A percentile compares a stretch with the other conserved stretches of the same genome.
These are phyloP conservation scores for Wallacemonas sp. DNA, from an alignment of 208 protist species.

Conservation along the genomic window DNA sequence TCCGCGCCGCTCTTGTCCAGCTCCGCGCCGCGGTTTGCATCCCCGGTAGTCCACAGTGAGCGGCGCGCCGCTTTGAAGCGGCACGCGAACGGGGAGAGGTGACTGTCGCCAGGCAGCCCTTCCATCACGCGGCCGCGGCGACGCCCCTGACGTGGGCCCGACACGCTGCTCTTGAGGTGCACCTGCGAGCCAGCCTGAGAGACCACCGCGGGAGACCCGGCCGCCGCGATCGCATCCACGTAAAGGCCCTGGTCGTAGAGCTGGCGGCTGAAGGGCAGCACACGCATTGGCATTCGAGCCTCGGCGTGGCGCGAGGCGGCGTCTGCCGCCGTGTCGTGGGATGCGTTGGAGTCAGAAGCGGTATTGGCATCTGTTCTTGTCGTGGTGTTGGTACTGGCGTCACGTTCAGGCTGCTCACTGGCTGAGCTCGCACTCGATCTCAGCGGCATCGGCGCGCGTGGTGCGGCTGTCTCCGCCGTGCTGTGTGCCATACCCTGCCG, in stretches of 20 bases:
- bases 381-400: too few relatives aligned
- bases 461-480: too few relatives aligned
- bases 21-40: neutral
- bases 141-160: neutral
- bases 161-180: neutral
- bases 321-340: conserved; percentile 8
- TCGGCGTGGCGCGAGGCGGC: too few relatives aligned
- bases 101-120: neutral
- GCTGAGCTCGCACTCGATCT: too few relatives aligned
- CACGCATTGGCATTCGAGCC: conserved; percentile 19
- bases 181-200: too few relatives aligned
- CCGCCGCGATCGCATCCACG: neutral
- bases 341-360: too few relatives aligned
- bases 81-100: conserved; percentile 4
- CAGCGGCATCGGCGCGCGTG: too few relatives aligned
- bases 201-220: neutral
- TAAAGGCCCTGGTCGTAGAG: conserved; percentile 22
- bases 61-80: neutral
- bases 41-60: neutral
- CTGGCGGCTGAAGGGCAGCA: conserved; percentile 45
- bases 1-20: neutral
- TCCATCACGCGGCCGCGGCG: neutral
- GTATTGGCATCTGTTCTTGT: too few relatives aligned
- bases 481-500: too few relatives aligned
- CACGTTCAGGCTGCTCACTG: too few relatives aligned